phyloP scores from a whole-genome alignment of 2,329 filamentous ascomycete genomes.

The Fusarium veterinarium region DNA sequence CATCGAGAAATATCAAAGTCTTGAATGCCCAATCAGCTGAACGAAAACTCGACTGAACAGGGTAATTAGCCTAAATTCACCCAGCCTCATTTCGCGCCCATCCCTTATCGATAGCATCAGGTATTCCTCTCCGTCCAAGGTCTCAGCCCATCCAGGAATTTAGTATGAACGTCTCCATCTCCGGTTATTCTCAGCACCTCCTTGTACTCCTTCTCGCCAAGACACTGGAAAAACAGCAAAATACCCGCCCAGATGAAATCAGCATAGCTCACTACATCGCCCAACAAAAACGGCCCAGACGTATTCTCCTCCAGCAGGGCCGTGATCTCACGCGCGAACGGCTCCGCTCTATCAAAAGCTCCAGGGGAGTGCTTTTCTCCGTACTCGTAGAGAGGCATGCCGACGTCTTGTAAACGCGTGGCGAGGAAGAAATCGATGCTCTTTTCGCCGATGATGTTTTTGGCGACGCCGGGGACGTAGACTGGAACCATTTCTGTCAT shows the following conservation, averaged over 20 bases:
- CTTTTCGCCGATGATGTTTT: conserved; percentile 20
- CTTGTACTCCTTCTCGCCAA: conserved; percentile 24
- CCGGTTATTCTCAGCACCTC: conserved; percentile 27
- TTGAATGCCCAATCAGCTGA: neutral
- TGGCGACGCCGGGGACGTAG: conserved; percentile 28
- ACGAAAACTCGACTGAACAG: rapidly evolving
- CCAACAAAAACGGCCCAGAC: conserved; percentile 70
- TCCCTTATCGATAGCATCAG: neutral
- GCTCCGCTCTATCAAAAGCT: conserved; percentile 24
- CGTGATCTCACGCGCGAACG: conserved; percentile 24
- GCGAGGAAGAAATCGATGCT: conserved; percentile 25
- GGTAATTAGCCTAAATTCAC: neutral
- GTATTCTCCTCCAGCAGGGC: conserved; percentile 12
- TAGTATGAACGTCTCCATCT: neutral
- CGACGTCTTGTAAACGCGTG: conserved; percentile 20
- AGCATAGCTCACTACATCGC: conserved; percentile 63
- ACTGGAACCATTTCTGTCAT: conserved; percentile 26
- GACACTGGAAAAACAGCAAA: conserved; percentile 53
- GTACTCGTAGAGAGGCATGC: conserved; percentile 31
- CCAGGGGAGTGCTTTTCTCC: conserved; percentile 19
- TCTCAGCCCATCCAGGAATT: conserved; percentile 14
- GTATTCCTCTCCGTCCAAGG: conserved; percentile 25
- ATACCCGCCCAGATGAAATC: conserved; percentile 66
- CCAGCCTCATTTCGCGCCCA: rapidly evolving
- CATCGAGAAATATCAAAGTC: rapidly evolving